Conservation (phyloP, 2,329 filamentous ascomycete genomes). For the Penicillium thymicola region DNA sequence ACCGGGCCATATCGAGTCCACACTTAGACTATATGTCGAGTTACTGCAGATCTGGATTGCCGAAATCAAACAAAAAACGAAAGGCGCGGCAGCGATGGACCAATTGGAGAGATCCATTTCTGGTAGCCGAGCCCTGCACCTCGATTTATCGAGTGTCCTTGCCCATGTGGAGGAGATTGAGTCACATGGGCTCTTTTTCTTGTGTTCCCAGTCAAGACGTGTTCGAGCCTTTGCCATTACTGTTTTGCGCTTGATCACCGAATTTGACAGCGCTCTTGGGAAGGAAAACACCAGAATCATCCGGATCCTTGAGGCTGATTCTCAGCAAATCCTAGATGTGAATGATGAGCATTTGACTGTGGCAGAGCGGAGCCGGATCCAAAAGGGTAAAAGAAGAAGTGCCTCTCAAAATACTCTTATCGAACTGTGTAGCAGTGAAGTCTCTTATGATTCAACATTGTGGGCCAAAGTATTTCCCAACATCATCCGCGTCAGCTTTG, state of each 20-base stretch:
- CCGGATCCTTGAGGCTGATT: conserved; percentile 85
- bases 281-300: conserved; percentile 81
- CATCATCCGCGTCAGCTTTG: conserved; percentile 82
- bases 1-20: conserved; percentile 90
- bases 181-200: conserved; percentile 92
- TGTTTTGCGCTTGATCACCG: conserved; percentile 83
- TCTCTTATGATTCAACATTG: conserved; percentile 87
- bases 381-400: conserved; percentile 81
- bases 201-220: conserved; percentile 89
- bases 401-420: conserved; percentile 82
- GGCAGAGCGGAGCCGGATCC: conserved; percentile 85
- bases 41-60: conserved; percentile 96
- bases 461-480: conserved; percentile 99
- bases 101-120: conserved; percentile 58
- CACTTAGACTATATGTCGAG: conserved; percentile 87
- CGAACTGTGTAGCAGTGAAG: conserved; percentile 91
- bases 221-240: conserved; percentile 90
- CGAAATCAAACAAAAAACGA: conserved; percentile 83
- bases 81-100: conserved; percentile 65
- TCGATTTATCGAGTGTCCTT: conserved; percentile 84
- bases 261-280: conserved; percentile 86
- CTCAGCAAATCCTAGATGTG: conserved; percentile 82
- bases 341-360: conserved; percentile 82
- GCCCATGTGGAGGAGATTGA: conserved; percentile 96
- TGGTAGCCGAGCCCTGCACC: conserved; percentile 70